Percentiles rank a stretch among this genome's conserved stretches.
Conservation (phyloP, 1,284 basidiomycete species). For the Coniferiporia weirii region DNA sequence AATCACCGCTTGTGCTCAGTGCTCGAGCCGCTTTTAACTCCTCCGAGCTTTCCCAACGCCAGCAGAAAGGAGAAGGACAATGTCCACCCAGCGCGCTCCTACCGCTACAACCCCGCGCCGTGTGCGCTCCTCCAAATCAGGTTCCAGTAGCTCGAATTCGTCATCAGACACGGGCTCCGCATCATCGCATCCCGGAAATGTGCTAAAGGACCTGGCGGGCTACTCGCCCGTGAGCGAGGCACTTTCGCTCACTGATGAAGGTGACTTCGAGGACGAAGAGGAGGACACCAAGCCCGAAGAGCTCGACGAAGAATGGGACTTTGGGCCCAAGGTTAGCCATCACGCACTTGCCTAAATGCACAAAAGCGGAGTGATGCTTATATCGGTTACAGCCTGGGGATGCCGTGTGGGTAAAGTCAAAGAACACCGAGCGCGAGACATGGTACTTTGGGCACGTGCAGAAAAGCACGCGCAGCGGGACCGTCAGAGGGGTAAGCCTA, state of each 20-base stretch:
- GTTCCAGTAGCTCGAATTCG: background rate
- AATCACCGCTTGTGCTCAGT: too few species aligned
- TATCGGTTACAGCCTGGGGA: conserved; percentile 12
- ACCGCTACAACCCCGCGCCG: background rate
- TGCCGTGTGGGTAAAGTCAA: conserved; percentile 18
- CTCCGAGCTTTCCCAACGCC: background rate
- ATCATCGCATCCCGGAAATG: background rate
- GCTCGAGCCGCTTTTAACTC: background rate
- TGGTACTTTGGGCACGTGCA: conserved; percentile 17
- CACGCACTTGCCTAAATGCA: background rate
- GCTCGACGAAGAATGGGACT: conserved; percentile 17
- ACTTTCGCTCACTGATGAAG: conserved; percentile 7
- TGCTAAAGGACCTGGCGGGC: background rate
- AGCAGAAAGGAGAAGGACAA: background rate
- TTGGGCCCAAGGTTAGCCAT: conserved; percentile 10
- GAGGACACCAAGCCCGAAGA: conserved; percentile 6
- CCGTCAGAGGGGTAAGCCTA: conserved; percentile 13
- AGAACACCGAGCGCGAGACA: conserved; percentile 11
- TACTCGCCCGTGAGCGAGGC: conserved; percentile 11
- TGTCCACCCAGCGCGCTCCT: background rate
- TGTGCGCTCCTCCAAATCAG: conserved; percentile 3
- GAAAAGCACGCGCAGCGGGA: conserved; percentile 7
- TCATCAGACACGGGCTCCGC: background rate
- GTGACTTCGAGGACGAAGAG: background rate
- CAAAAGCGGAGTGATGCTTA: background rate